These are phyloP conservation scores for Ophiosphaerella korrae DNA, from an alignment of 2,329 filamentous ascomycete genomes.

Conservation along the genomic window DNA sequence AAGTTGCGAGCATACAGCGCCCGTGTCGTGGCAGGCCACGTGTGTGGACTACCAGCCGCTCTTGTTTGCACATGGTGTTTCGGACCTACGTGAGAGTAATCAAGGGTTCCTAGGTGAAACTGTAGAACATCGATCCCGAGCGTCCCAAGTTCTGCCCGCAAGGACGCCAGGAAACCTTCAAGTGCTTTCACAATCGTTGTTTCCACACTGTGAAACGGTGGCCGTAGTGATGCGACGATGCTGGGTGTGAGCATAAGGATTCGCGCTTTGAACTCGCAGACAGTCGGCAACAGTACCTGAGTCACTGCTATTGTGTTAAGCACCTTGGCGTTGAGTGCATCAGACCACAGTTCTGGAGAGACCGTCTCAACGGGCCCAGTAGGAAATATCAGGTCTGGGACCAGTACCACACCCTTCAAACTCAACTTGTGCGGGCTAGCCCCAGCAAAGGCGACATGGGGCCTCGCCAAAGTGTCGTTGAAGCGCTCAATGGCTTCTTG, in stretches of 20 bases:
- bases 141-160: constrained; percentile 78
- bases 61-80: constrained; percentile 48
- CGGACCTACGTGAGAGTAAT: constrained; percentile 69
- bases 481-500: constrained; percentile 74
- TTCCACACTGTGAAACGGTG: constrained; percentile 83
- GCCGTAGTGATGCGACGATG: constrained; percentile 78
- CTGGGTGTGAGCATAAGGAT: constrained; percentile 79
- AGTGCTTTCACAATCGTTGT: constrained; percentile 84
- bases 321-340: constrained; percentile 90
- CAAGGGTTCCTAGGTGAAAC: constrained; percentile 89
- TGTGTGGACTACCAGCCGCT: constrained; percentile 39
- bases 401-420: constrained; percentile 79
- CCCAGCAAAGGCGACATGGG: constrained; percentile 76
- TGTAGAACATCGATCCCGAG: constrained; percentile 81
- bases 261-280: constrained; percentile 63
- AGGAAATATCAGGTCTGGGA: constrained; percentile 79
- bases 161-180: constrained; percentile 80
- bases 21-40: constrained; percentile 45
- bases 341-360: constrained; percentile 80
- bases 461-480: constrained; percentile 70
- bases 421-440: constrained; percentile 76
- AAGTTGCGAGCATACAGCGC: constrained; percentile 46
- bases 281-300: constrained; percentile 74
- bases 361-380: constrained; percentile 85
- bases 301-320: constrained; percentile 87